Conservation (phyloP, 352 stramenopile species). For the Pythium chondricola region DNA sequence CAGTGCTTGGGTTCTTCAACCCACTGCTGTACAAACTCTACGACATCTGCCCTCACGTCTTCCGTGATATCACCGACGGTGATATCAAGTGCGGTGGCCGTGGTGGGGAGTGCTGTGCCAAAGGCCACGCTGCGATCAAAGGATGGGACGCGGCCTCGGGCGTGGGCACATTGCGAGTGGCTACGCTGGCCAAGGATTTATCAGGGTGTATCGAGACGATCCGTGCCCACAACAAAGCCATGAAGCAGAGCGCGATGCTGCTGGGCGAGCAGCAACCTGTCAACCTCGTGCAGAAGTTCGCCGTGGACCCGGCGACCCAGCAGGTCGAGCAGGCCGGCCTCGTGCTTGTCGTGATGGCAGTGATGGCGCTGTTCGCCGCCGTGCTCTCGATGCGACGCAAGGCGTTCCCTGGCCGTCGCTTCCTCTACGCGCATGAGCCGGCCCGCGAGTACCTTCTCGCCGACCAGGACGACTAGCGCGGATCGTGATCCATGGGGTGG, state of each 20-base stretch:
- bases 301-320: background rate
- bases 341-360: slow-evolving; percentile 2
- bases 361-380: slow-evolving; percentile 3
- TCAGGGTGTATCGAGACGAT: slow-evolving; percentile 34
- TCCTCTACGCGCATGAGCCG: slow-evolving; percentile 35
- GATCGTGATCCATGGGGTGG: no score
- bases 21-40: slow-evolving; percentile 63
- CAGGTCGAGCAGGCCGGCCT: slow-evolving; percentile 5
- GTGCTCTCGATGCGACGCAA: slow-evolving; percentile 24
- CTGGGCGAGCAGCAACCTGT: background rate
- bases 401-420: slow-evolving; percentile 24
- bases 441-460: slow-evolving; percentile 52
- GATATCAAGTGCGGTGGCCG: slow-evolving; percentile 46
- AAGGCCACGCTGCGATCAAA: slow-evolving; percentile 34
- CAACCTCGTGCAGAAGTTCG: slow-evolving; percentile 8
- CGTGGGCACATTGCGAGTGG: slow-evolving; percentile 49
- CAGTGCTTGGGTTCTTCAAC: slow-evolving; percentile 62
- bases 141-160: slow-evolving; percentile 71
- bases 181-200: slow-evolving; percentile 30
- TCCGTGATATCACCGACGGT: slow-evolving; percentile 56
- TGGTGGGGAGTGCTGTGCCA: slow-evolving; percentile 40
- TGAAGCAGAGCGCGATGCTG: background rate
- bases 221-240: background rate
- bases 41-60: slow-evolving; percentile 57
- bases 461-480: slow-evolving; percentile 8